Evolutionary conservation across 495 filamentous ascomycete genomes (phyloP).

Genomic region (Podospora sp.): DNA sequence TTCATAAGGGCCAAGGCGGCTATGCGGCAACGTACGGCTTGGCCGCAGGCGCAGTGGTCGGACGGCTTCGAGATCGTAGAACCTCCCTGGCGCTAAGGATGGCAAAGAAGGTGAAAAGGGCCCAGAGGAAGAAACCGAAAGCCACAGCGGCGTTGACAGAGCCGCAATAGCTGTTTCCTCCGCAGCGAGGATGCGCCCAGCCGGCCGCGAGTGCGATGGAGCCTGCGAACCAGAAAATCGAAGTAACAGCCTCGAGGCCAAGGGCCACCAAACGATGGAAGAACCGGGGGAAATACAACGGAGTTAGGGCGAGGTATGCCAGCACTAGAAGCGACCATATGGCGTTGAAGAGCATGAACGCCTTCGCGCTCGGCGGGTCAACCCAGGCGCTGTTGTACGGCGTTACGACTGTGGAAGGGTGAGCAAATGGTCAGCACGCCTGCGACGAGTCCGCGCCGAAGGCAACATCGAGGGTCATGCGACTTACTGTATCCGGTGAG

Average conservation of each 20-base stretch:
- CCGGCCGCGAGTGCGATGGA: constrained; percentile 72
- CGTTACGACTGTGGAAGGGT: constrained; percentile 35
- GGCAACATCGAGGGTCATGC: background rate
- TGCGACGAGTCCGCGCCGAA: background rate
- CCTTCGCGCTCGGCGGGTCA: constrained; percentile 52
- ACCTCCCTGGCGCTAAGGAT: constrained; percentile 41
- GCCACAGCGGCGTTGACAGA: constrained; percentile 47
- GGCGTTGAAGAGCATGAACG: constrained; percentile 74
- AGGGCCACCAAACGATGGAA: constrained; percentile 65
- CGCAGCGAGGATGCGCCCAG: constrained; percentile 49
- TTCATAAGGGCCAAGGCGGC: background rate
- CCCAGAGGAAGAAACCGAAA: constrained; percentile 53
- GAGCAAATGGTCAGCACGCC: constrained; percentile 19
- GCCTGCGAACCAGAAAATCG: constrained; percentile 86
- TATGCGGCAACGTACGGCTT: constrained; percentile 38
- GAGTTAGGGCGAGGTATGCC: constrained; percentile 65
- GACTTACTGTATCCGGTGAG: constrained; percentile 69
- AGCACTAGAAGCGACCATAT: constrained; percentile 73
- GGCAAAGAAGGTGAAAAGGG: constrained; percentile 42
- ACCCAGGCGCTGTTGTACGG: constrained; percentile 34
- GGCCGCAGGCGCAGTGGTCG: constrained; percentile 25
- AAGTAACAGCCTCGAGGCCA: constrained; percentile 69
- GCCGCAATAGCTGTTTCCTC: constrained; percentile 38
- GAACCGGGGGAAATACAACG: constrained; percentile 58
- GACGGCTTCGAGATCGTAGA: constrained; percentile 38